A percentile compares a stretch with the other conserved stretches of the same genome.
These are phyloP conservation scores for Neurospora discreta DNA, from an alignment of 495 filamentous ascomycete species.

Conservation along the genomic window DNA sequence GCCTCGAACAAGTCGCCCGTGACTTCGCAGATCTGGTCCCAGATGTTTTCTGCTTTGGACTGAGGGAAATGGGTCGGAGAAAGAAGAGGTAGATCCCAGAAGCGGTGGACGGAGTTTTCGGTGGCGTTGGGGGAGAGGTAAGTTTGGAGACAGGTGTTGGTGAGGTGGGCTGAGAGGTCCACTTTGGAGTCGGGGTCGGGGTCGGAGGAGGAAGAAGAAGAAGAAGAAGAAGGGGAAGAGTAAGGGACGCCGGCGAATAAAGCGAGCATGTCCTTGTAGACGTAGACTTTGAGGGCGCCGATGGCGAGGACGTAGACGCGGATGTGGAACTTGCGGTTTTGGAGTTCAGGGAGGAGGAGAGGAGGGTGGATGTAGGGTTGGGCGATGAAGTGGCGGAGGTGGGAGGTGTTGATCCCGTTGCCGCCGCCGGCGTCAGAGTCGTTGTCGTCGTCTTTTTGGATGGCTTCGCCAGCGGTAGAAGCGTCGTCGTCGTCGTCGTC, in stretches of 20 bases:
- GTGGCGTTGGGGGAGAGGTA: slow-evolving; percentile 87
- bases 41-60: slow-evolving; percentile 42
- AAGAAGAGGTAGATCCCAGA: slow-evolving; percentile 50
- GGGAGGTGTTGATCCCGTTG: slow-evolving; percentile 60
- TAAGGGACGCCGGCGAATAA: slow-evolving; percentile 75
- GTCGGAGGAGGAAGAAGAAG: neutral
- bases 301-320: slow-evolving; percentile 77
- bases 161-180: slow-evolving; percentile 17
- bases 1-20: slow-evolving; percentile 75
- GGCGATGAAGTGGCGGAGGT: slow-evolving; percentile 89
- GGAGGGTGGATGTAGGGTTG: slow-evolving; percentile 94
- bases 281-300: slow-evolving; percentile 68
- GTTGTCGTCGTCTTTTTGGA: neutral
- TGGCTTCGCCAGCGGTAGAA: neutral
- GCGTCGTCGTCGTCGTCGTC: too few species aligned
- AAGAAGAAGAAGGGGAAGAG: slow-evolving; percentile 6
- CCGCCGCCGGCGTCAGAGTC: slow-evolving; percentile 24
- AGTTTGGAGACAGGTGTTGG: slow-evolving; percentile 72
- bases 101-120: slow-evolving; percentile 40
- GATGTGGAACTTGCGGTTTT: slow-evolving; percentile 87
- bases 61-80: slow-evolving; percentile 28
- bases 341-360: slow-evolving; percentile 52
- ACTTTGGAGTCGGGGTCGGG: neutral
- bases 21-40: slow-evolving; percentile 57
- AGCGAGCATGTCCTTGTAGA: slow-evolving; percentile 83